Evolutionary conservation across 2,329 filamentous ascomycete genomes (phyloP), one percentile per base, ranked within the genome.

Genomic region (Thelonectria blattea): DNA sequence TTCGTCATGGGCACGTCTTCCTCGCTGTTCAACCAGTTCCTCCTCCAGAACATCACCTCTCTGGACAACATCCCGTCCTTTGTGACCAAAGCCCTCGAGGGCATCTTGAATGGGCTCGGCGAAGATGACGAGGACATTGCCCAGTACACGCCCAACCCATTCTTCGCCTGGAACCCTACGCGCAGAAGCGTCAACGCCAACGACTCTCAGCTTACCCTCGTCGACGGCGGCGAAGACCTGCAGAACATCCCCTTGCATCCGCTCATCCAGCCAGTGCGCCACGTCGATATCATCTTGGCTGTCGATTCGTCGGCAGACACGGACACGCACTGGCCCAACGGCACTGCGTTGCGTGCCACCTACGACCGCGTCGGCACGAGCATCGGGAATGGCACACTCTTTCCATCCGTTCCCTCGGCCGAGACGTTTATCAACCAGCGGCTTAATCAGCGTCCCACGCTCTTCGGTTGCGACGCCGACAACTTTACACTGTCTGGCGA

Each of bases 1-100:
- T 97, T 86, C 71, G 80, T 96, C 24, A 92, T 96, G 86, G 93
- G 93, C 52, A 96, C 93, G 0, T 92, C 89, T 22, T 92, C 89
- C 1, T 90, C 91, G 1, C 82, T 97, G 2, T 97, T 97, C 83
- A 97, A 96, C 78, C 81, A 88, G 69, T 85, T 91, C 68, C 76
- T 96, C 18, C 80, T 93, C 3, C 32, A 34, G 32, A 77, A 86
- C 11, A 79, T 94, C 56, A 74, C 71, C 17, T 55, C 63, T 2
- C 53, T 22, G 5, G 34, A 50, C 1, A 17, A 39, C 18, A 48
- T 83, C 2, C 82, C 81, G 2, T 72, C 79, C 0, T 75, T 82
- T 34, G 75, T 92, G 41, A 79, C 82, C 52, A 69, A 79, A 6
- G 81, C 83, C 18, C 68, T 91, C 14, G 71, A 74, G 3, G 66